A percentile compares a stretch with the other conserved stretches of the same genome.
Conservation (phyloP, 257 asterid genomes). For the Coffea eugenioides region DNA sequence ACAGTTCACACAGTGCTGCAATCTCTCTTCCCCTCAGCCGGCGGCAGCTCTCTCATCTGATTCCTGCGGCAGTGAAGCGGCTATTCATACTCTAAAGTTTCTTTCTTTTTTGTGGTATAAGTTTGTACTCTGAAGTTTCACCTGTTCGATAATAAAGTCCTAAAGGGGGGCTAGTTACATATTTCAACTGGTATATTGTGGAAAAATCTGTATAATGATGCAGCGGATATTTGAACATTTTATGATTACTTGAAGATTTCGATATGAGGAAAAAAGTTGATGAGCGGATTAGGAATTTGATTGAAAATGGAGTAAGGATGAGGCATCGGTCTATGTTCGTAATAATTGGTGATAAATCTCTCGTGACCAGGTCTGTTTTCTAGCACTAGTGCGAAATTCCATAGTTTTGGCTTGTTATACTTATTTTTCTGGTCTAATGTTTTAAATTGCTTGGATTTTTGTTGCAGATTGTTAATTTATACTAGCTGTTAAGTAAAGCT, state of each 20-base stretch:
- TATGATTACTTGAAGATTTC: background rate
- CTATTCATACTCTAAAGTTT: no score
- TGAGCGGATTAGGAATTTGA: slow-evolving; percentile 67
- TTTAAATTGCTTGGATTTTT: background rate
- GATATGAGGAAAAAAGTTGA: slow-evolving; percentile 65
- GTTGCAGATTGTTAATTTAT: slow-evolving; percentile 58
- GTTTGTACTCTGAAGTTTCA: no score
- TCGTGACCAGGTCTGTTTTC: slow-evolving; percentile 39
- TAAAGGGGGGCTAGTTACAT: no score
- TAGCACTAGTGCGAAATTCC: no score
- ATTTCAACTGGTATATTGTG: no score
- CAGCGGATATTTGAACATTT: background rate
- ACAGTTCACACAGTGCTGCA: no score
- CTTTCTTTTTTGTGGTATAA: no score
- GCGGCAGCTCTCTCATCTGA: no score
- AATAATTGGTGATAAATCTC: slow-evolving; percentile 79
- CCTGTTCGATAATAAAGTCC: no score
- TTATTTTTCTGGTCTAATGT: background rate
- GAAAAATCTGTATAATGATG: no score
- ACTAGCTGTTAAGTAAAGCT: slow-evolving; percentile 55
- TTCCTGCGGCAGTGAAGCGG: no score
- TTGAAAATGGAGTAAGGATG: slow-evolving; percentile 69
- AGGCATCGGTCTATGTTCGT: slow-evolving; percentile 84
- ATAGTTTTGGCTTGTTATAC: background rate
- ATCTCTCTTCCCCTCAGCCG: no score